phyloP scores from a whole-genome alignment of 305 asterid genomes.

The Caryopteris hybrid region DNA sequence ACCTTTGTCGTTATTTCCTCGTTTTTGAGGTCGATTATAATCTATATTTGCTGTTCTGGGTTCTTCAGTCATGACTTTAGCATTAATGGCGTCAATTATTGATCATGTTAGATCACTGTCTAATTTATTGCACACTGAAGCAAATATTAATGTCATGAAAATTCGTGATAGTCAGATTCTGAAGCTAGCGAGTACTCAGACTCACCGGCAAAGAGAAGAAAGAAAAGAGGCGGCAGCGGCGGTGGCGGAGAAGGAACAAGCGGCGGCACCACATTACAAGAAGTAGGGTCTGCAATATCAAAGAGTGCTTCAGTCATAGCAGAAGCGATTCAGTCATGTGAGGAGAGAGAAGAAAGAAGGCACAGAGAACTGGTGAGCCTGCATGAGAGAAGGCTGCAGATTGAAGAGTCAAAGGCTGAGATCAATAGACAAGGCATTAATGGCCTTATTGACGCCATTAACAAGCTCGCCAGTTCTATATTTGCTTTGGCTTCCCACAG shows the following conservation, averaged over 20 bases:
- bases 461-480: constrained; percentile 79
- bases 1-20: too few relatives aligned
- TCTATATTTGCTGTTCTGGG: too few relatives aligned
- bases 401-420: constrained; percentile 81
- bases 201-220: constrained; percentile 2
- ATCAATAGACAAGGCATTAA: constrained; percentile 63
- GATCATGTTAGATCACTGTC: too few relatives aligned
- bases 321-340: constrained; percentile 61
- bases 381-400: constrained; percentile 68
- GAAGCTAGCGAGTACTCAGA: constrained; percentile 11
- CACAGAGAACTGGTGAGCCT: constrained; percentile 56
- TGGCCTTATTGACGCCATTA: constrained; percentile 76
- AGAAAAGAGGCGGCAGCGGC: not conserved
- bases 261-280: constrained; percentile 20
- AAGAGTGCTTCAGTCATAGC: constrained; percentile 65
- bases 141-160: not conserved
- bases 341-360: constrained; percentile 69
- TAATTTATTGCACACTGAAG: too few relatives aligned
- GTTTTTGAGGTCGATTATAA: too few relatives aligned
- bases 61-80: too few relatives aligned
- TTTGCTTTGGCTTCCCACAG: constrained; percentile 59
- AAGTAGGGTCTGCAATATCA: constrained; percentile 66
- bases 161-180: not conserved
- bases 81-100: too few relatives aligned
- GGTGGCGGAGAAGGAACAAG: constrained; percentile 14